Evolutionary conservation across 441 rosid genomes (phyloP), one percentile per base, ranked within the genome.

Genomic region (Breynia disticha): DNA sequence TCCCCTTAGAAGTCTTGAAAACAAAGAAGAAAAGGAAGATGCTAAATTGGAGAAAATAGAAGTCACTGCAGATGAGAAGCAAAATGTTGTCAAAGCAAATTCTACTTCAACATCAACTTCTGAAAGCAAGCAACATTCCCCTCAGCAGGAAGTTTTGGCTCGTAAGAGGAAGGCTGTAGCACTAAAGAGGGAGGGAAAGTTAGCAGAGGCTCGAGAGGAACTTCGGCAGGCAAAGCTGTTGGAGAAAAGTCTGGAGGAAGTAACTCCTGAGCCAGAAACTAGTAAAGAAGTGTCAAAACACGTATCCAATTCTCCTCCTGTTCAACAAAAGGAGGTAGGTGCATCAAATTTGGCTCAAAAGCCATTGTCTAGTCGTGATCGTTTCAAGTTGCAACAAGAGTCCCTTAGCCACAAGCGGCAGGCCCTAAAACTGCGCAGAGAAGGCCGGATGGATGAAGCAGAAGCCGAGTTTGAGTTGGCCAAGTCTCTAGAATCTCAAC

Each of bases 391-490:
- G 67, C 99, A 93, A 55, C 96, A 86, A 72, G 84, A 93, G 60
- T 89, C 96, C 46, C 83, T 93, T 16, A 57, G 81, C 59, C 99
- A 86, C 70, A 89, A 93, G 68, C 87, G 95, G 15, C 84, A 79
- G 74, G 99, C 97, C 50, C 67, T 93, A 76, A 93, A 89, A 71
- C 79, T 89, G 65, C 74, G 93, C 5, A 89, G 84, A 56, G 99
- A 93, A 74, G 96, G 96, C 57, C 74, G 76, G 39, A 67, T 68
- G 66, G 76, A 74, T 63, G 97, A 93, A 81, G 99, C 99, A 15
- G 97, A 93, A 63, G 93, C 90, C 22, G 93, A 93, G 71, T 72
- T 79, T 61, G 96, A 93, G 67, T 56, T 80, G 39, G 97, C 99
- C 63, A 93, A 86, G 87, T 56, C 81, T 67, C 84, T 93, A 32